Conservation (phyloP, 2,329 filamentous ascomycete species). For the Colletotrichum siamense region DNA sequence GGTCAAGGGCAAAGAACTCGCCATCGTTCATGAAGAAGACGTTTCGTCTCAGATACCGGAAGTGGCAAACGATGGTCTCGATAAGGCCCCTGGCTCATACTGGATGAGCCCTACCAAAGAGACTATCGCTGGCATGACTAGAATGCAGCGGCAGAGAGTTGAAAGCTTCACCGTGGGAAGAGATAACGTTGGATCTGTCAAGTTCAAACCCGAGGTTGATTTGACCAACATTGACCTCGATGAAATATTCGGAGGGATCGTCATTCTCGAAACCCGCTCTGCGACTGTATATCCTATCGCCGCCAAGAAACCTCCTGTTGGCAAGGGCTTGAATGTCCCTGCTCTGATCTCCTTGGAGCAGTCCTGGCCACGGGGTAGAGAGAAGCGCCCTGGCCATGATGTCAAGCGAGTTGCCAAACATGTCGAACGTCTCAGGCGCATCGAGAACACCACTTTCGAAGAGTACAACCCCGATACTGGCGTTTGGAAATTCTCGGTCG, state of each 20-base stretch:
- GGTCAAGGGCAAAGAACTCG: conserved; percentile 75
- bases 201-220: conserved; percentile 84
- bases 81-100: conserved; percentile 74
- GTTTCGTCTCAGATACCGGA: conserved; percentile 34
- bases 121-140: conserved; percentile 80
- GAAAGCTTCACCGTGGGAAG: conserved; percentile 82
- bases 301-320: conserved; percentile 79
- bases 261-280: conserved; percentile 76
- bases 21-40: conserved; percentile 78
- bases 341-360: conserved; percentile 88
- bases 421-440: conserved; percentile 78
- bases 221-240: conserved; percentile 81
- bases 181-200: conserved; percentile 78
- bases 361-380: conserved; percentile 81
- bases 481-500: conserved; percentile 90
- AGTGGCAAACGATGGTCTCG: conserved; percentile 29
- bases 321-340: conserved; percentile 91
- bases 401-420: conserved; percentile 80
- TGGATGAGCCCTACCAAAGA: conserved; percentile 82
- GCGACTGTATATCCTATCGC: conserved; percentile 87
- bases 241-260: conserved; percentile 77
- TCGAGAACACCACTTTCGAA: conserved; percentile 82
- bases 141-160: conserved; percentile 78
- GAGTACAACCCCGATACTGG: conserved; percentile 81
- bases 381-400: conserved; percentile 58